phyloP scores from a whole-genome alignment of 306 rosid species.

The Lathyrus oleraceus region DNA sequence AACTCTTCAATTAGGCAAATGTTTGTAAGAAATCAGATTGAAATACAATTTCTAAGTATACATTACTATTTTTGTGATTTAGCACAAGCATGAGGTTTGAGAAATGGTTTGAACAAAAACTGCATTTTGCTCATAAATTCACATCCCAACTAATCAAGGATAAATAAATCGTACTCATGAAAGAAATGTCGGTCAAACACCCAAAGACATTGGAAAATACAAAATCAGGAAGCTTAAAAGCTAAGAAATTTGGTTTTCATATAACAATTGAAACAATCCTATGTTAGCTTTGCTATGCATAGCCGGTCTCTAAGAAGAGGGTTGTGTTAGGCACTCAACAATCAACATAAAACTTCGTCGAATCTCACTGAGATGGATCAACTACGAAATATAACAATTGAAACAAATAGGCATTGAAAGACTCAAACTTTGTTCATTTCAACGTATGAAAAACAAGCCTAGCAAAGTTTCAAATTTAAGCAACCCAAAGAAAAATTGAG shows the following conservation, averaged over 20 bases:
- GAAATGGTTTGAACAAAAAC: slow-evolving; percentile 3
- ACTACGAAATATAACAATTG: too few species aligned
- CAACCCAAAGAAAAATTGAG: slow-evolving; percentile 13
- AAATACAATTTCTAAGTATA: neutral
- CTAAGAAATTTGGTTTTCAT: slow-evolving; percentile 6
- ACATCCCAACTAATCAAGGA: slow-evolving; percentile 31
- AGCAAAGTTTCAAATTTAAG: slow-evolving; percentile 32
- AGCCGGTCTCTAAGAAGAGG: too few species aligned
- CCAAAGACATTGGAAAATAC: slow-evolving; percentile 17
- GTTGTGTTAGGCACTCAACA: too few species aligned
- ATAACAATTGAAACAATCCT: slow-evolving; percentile 18
- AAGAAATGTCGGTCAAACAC: slow-evolving; percentile 6
- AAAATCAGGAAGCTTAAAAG: slow-evolving; percentile 26
- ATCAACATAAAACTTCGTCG: too few species aligned
- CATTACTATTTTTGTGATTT: neutral
- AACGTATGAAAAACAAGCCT: slow-evolving; percentile 1
- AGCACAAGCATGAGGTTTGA: neutral
- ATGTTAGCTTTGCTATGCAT: too few species aligned
- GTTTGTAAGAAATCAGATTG: neutral
- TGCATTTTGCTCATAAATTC: slow-evolving; percentile 37
- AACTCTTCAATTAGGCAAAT: slow-evolving; percentile 4
- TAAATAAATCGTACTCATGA: slow-evolving; percentile 10
- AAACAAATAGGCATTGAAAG: slow-evolving; percentile 12
- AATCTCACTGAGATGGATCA: too few species aligned
- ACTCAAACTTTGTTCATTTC: slow-evolving; percentile 10